Evolutionary conservation across 208 protist species (phyloP).

Genomic region (Herpetomonas tarakana): DNA sequence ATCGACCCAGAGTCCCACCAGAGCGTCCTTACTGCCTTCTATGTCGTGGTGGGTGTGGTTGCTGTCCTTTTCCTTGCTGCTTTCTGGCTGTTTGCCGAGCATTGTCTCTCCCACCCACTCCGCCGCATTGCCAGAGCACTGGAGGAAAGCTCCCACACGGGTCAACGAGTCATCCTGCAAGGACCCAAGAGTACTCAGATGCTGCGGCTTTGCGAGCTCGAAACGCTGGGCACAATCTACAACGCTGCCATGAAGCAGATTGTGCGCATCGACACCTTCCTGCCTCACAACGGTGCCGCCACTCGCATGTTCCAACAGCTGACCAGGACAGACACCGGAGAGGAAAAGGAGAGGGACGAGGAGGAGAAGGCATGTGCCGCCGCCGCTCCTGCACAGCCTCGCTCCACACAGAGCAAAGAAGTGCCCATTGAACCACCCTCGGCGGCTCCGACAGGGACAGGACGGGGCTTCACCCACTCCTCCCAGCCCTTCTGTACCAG

Average conservation of each 20-base stretch:
- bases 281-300: neutral
- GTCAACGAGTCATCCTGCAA: neutral
- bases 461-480: no score
- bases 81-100: neutral
- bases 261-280: neutral
- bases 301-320: neutral
- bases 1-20: no score
- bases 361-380: no score
- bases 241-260: neutral
- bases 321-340: no score
- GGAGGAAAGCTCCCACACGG: neutral
- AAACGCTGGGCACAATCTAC: neutral
- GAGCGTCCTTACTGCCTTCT: neutral
- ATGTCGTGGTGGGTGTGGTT: neutral
- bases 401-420: no score
- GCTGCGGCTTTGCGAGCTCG: neutral
- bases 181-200: neutral
- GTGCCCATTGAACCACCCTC: no score
- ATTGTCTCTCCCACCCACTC: neutral
- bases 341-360: no score
- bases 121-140: neutral
- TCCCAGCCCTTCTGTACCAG: no score
- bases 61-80: no score
- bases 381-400: no score
- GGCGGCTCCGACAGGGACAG: no score